These are phyloP conservation scores for Cicer bijugum DNA, from an alignment of 306 rosid genomes.

Conservation along the genomic window DNA sequence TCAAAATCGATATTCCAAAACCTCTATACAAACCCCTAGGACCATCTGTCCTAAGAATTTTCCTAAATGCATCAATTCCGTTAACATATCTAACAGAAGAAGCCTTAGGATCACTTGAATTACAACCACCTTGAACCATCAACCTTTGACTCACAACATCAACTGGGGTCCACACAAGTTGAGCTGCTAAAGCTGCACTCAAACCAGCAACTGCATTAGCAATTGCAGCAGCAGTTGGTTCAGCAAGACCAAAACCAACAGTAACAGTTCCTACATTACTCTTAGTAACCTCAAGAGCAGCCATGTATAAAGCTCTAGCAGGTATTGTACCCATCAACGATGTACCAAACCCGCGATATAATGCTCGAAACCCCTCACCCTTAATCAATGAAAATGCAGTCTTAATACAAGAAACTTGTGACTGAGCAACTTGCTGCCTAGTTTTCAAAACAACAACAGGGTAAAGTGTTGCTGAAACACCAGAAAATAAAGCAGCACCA, in stretches of 20 bases:
- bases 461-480: slow-evolving; percentile 77
- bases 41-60: slow-evolving; percentile 70
- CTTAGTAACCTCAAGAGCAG: slow-evolving; percentile 83
- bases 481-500: slow-evolving; percentile 86
- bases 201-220: slow-evolving; percentile 83
- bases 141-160: slow-evolving; percentile 63
- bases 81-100: slow-evolving; percentile 54
- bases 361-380: slow-evolving; percentile 72
- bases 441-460: slow-evolving; percentile 86
- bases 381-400: slow-evolving; percentile 67
- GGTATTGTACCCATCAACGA: slow-evolving; percentile 85
- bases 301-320: slow-evolving; percentile 85
- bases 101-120: slow-evolving; percentile 50
- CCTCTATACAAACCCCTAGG: slow-evolving; percentile 67
- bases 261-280: slow-evolving; percentile 78
- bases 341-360: slow-evolving; percentile 93
- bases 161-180: slow-evolving; percentile 86
- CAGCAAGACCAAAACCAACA: slow-evolving; percentile 67
- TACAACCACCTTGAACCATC: slow-evolving; percentile 69
- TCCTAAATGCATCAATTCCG: slow-evolving; percentile 81
- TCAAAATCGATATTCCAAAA: slow-evolving; percentile 66
- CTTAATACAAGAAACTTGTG: slow-evolving; percentile 65
- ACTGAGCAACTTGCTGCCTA: slow-evolving; percentile 78
- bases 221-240: slow-evolving; percentile 67
- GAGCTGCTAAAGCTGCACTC: slow-evolving; percentile 83